These are phyloP conservation scores for Omphalotus guepiniiformis DNA, from an alignment of 768 basidiomycete genomes.

Conservation along the genomic window DNA sequence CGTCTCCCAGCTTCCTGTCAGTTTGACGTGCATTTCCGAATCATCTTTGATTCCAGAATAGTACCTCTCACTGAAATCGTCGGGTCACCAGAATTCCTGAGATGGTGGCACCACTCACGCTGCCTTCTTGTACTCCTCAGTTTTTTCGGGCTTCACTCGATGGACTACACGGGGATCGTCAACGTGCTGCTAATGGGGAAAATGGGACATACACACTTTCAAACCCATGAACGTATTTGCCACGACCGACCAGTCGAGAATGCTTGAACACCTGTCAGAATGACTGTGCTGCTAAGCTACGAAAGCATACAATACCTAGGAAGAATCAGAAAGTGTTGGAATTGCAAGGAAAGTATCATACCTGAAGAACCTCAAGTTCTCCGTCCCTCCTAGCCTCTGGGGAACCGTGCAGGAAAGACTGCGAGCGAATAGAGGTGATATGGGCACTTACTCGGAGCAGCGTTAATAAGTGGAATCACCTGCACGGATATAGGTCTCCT, in stretches of 20 bases:
- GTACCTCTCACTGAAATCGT: slow-evolving; percentile 63
- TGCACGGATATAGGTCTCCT: slow-evolving; percentile 60
- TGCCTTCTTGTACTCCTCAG: slow-evolving; percentile 82
- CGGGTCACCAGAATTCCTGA: background rate
- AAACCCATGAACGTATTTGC: slow-evolving; percentile 91
- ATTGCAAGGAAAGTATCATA: background rate
- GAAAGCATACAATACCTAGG: background rate
- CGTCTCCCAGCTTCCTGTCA: slow-evolving; percentile 93
- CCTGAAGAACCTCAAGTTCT: slow-evolving; percentile 50
- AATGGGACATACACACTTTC: slow-evolving; percentile 54
- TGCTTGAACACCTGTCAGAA: slow-evolving; percentile 53
- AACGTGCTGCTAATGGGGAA: background rate
- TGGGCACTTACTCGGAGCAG: no score
- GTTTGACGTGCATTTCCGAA: slow-evolving; percentile 70
- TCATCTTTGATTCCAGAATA: slow-evolving; percentile 79
- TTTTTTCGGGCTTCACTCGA: slow-evolving; percentile 74
- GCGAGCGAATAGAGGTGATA: no score
- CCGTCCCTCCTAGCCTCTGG: slow-evolving; percentile 83
- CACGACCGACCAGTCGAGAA: slow-evolving; percentile 82
- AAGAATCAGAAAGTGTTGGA: background rate
- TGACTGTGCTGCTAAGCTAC: background rate
- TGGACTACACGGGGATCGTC: slow-evolving; percentile 53
- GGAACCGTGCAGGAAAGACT: slow-evolving; percentile 93
- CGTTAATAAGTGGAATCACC: slow-evolving; percentile 42
- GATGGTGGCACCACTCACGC: slow-evolving; percentile 51